Evolutionary conservation across 2,329 filamentous ascomycete species (phyloP).

Genomic region (Trichoderma endophyticum): DNA sequence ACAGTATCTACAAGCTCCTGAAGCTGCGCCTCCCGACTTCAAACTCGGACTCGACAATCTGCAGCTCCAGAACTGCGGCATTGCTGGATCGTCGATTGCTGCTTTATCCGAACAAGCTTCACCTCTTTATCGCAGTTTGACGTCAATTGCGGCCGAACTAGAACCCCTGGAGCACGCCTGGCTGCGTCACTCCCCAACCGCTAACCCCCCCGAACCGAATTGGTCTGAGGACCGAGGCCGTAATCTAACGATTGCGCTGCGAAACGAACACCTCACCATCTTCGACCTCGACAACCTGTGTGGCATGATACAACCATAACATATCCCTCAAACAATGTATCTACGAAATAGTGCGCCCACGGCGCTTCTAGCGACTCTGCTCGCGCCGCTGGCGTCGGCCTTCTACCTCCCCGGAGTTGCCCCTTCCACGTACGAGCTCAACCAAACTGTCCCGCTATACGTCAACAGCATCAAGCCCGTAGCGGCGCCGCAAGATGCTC

Average conservation of each 20-base stretch:
- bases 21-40: background rate
- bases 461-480: constrained; percentile 92
- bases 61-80: background rate
- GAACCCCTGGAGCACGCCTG: constrained; percentile 12
- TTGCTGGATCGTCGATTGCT: background rate
- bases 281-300: background rate
- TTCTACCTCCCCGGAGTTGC: constrained; percentile 98
- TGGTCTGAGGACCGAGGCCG: background rate
- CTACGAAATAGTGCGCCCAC: constrained; percentile 45
- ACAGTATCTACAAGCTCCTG: background rate
- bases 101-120: background rate
- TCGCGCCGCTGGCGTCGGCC: constrained; percentile 56
- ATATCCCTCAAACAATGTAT: constrained; percentile 40
- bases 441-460: constrained; percentile 77
- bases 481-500: constrained; percentile 70
- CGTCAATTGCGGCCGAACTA: background rate
- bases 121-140: too few species aligned
- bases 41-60: background rate
- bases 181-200: constrained; percentile 11
- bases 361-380: constrained; percentile 49
- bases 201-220: background rate
- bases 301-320: constrained; percentile 34
- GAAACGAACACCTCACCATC: constrained; percentile 6
- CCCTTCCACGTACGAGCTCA: constrained; percentile 82
- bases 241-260: background rate